A percentile compares a stretch with the other conserved stretches of the same genome.
phyloP scores from a whole-genome alignment of 1,284 basidiomycete species.

The Erythrobasidium hasegawianum region DNA sequence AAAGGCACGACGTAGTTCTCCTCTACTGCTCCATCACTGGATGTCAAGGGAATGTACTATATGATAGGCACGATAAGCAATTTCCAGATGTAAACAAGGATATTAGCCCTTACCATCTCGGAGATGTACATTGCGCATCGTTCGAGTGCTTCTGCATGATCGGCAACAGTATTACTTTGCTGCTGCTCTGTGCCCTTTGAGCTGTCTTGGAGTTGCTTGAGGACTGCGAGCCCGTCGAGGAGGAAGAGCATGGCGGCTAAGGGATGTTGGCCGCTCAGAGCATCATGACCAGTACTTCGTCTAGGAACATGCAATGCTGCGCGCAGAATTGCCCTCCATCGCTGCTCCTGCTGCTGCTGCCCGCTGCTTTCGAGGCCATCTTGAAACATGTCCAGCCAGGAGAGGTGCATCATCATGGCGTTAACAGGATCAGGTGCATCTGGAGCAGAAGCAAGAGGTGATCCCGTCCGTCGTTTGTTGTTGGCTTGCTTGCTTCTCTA shows the following conservation, averaged over 20 bases:
- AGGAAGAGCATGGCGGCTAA: slow-evolving; percentile 22
- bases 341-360: too few species aligned
- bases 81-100: neutral
- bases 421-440: too few species aligned
- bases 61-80: neutral
- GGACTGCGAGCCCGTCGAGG: slow-evolving; percentile 11
- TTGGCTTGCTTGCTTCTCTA: too few species aligned
- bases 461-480: too few species aligned
- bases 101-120: neutral
- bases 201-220: neutral
- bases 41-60: neutral
- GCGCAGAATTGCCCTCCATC: too few species aligned
- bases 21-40: neutral
- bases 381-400: too few species aligned
- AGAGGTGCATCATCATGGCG: too few species aligned
- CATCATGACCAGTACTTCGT: too few species aligned
- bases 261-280: neutral
- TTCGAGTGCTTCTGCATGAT: neutral
- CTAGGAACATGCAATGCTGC: too few species aligned
- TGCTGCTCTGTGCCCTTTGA: too few species aligned
- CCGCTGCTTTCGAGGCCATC: too few species aligned
- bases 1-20: neutral
- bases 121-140: neutral
- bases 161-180: neutral
- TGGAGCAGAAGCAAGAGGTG: too few species aligned